These are phyloP conservation scores for Tricholoma matsutake DNA, from an alignment of 768 basidiomycete genomes.

Conservation along the genomic window DNA sequence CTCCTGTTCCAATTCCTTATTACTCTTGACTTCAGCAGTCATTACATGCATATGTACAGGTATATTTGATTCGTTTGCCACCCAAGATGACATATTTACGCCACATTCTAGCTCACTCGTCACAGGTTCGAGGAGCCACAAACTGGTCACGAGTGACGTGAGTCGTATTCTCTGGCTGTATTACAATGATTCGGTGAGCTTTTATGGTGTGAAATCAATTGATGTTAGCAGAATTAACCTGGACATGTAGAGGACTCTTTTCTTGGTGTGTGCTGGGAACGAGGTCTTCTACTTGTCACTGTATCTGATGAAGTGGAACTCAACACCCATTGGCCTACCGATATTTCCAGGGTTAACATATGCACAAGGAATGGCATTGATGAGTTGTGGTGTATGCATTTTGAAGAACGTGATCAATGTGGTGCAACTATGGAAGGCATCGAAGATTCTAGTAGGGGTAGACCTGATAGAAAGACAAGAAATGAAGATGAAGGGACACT, in stretches of 20 bases:
- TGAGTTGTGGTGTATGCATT: slow-evolving; percentile 65
- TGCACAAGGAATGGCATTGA: slow-evolving; percentile 65
- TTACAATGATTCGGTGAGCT: slow-evolving; percentile 86
- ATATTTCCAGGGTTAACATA: slow-evolving; percentile 52
- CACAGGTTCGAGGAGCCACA: slow-evolving; percentile 92
- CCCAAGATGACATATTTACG: slow-evolving; percentile 10
- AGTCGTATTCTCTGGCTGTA: slow-evolving; percentile 89
- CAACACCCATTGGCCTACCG: slow-evolving; percentile 61
- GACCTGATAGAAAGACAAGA: slow-evolving; percentile 80
- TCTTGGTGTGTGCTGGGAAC: slow-evolving; percentile 91
- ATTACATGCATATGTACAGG: slow-evolving; percentile 99
- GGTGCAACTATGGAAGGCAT: slow-evolving; percentile 98
- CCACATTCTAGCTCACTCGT: slow-evolving; percentile 73
- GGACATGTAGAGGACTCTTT: slow-evolving; percentile 66
- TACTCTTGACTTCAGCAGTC: slow-evolving; percentile 94
- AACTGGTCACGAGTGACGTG: slow-evolving; percentile 88
- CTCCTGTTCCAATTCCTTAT: slow-evolving; percentile 93
- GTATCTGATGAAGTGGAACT: slow-evolving; percentile 88
- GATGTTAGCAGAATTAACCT: slow-evolving; percentile 1
- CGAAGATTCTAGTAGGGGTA: slow-evolving; percentile 90
- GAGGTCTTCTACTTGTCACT: slow-evolving; percentile 94
- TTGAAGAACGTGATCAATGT: slow-evolving; percentile 91
- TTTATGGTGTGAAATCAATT: neutral
- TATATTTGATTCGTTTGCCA: slow-evolving; percentile 26
- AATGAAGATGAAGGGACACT: slow-evolving; percentile 22